A percentile compares a stretch with the other conserved stretches of the same genome.
Conservation (phyloP, 139 green algal genomes). For the Chlorella sp. region DNA sequence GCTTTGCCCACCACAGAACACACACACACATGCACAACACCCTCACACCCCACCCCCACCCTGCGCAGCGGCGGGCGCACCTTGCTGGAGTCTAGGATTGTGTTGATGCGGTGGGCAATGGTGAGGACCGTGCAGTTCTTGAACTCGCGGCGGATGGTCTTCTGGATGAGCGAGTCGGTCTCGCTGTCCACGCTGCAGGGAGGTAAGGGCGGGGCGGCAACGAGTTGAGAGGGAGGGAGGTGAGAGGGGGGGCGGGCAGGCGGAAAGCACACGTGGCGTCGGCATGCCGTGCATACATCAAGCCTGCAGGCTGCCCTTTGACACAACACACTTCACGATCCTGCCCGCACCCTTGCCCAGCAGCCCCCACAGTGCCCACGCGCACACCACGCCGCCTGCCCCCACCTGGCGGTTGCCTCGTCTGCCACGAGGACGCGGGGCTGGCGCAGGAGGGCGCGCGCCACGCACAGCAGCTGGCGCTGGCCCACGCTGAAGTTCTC, state of each 20-base stretch:
- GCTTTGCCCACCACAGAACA: background rate
- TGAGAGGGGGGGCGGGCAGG: background rate
- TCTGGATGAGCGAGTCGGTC: constrained; percentile 86
- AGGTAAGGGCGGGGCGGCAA: too few relatives aligned
- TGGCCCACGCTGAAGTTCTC: constrained; percentile 89
- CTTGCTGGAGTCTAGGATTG: constrained; percentile 78
- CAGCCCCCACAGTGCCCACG: too few relatives aligned
- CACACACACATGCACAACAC: background rate
- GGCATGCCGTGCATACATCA: too few relatives aligned
- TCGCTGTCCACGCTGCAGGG: constrained; percentile 77
- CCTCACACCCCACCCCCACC: background rate
- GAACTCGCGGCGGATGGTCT: constrained; percentile 87
- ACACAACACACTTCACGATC: too few relatives aligned
- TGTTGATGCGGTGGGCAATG: constrained; percentile 91
- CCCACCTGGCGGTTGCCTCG: constrained; percentile 84
- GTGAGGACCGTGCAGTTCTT: constrained; percentile 84
- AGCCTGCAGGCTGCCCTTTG: too few relatives aligned
- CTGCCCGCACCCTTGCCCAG: too few relatives aligned
- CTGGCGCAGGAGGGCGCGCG: constrained; percentile 82
- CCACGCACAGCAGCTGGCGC: constrained; percentile 94
- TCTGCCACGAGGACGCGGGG: constrained; percentile 90
- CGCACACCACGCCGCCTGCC: background rate
- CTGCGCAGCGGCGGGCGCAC: constrained; percentile 15
- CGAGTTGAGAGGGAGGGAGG: background rate
- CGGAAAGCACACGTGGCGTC: too few relatives aligned